Percentiles rank a stretch among this genome's conserved stretches.
phyloP scores from a whole-genome alignment of 768 basidiomycete species.

The Leccinellum luteum region DNA sequence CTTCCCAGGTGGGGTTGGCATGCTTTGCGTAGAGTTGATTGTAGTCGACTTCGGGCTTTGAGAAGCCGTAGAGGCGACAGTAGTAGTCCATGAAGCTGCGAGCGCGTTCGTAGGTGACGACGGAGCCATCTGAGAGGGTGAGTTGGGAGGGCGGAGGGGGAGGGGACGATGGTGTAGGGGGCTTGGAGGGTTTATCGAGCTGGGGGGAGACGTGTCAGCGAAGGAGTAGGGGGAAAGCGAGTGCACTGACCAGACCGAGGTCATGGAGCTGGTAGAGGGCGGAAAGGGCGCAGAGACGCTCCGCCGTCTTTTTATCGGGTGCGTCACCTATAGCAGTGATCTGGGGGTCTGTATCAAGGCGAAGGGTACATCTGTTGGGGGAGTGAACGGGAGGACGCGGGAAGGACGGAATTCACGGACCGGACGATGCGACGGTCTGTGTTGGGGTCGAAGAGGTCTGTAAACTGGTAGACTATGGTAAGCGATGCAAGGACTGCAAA shows the following conservation, averaged over 20 bases:
- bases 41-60: conserved; percentile 67
- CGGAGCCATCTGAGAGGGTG: conserved; percentile 58
- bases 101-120: conserved; percentile 68
- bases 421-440: conserved; percentile 18
- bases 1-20: conserved; percentile 53
- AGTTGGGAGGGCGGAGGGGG: conserved; percentile 22
- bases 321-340: conserved; percentile 65
- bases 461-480: conserved; percentile 16
- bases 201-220: conserved; percentile 9
- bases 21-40: conserved; percentile 30
- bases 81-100: conserved; percentile 95
- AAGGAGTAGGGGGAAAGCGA: not conserved
- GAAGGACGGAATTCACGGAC: conserved; percentile 8
- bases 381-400: not conserved
- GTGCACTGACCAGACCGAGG: conserved; percentile 57
- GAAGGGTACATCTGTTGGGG: conserved; percentile 21
- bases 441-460: conserved; percentile 12
- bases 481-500: conserved; percentile 22
- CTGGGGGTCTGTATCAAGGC: conserved; percentile 27
- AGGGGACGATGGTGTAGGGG: not conserved
- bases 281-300: conserved; percentile 72
- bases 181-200: conserved; percentile 33
- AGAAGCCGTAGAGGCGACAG: conserved; percentile 74
- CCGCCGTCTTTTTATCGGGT: conserved; percentile 57
- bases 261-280: conserved; percentile 68